phyloP scores from a whole-genome alignment of 2,329 filamentous ascomycete species.

The Teratosphaeria pseudoeucalypti region DNA sequence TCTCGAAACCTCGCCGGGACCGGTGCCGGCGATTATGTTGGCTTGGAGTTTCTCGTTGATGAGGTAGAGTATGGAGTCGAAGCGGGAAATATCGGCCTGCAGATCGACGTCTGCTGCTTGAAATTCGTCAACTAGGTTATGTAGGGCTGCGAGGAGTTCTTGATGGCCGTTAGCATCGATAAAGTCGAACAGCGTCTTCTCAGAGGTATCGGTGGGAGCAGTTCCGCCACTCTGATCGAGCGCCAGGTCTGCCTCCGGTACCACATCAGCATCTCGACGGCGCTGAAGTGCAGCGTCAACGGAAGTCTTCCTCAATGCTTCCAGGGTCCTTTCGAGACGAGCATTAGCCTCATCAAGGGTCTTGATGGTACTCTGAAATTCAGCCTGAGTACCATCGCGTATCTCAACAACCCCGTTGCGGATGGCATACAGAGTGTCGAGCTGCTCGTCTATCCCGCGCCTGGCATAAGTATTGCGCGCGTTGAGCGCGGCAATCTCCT shows the following conservation, averaged over 20 bases:
- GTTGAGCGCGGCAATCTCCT: constrained; percentile 65
- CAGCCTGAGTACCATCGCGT: constrained; percentile 31
- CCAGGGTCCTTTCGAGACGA: constrained; percentile 56
- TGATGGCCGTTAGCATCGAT: constrained; percentile 63
- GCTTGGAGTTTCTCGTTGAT: constrained; percentile 30
- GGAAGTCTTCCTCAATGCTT: constrained; percentile 50
- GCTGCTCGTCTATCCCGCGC: constrained; percentile 34
- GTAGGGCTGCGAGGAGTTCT: constrained; percentile 54
- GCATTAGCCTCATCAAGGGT: constrained; percentile 55
- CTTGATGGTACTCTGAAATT: constrained; percentile 31
- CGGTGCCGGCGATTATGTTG: constrained; percentile 1
- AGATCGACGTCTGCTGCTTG: constrained; percentile 56
- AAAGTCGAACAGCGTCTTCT: constrained; percentile 62
- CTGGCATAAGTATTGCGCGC: constrained; percentile 36
- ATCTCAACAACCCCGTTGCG: constrained; percentile 33
- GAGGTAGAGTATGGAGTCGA: constrained; percentile 61
- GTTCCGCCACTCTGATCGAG: constrained; percentile 31
- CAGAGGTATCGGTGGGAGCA: not conserved
- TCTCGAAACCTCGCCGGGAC: constrained; percentile 2
- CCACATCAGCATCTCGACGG: constrained; percentile 14
- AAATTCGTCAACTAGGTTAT: constrained; percentile 59
- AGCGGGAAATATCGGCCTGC: constrained; percentile 47
- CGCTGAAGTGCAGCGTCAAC: constrained; percentile 57
- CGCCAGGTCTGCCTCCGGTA: not conserved
- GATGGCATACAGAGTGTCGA: constrained; percentile 33